Evolutionary conservation across 2,329 filamentous ascomycete genomes (phyloP), one percentile per base, ranked within the genome.

Genomic region (Fusarium luffae): DNA sequence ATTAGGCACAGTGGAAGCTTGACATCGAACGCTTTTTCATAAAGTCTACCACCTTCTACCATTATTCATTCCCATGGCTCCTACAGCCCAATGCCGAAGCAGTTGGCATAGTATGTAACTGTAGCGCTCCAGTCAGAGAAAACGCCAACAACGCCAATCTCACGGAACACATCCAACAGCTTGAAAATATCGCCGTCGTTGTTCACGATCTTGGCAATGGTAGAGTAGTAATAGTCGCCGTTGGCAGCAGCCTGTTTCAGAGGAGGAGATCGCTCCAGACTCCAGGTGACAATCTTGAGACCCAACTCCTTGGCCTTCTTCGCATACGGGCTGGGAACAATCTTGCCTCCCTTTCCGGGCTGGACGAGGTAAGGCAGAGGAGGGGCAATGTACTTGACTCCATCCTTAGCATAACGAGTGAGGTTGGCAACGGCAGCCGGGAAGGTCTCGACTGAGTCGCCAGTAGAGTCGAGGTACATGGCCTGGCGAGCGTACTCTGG

Each of bases 61-160:
- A 14, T 21, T 13, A 7, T 19, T 47, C 8, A 28, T 61, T n/a
- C 50, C 5, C 19, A 14, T 32, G 9, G 11, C 18, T 40, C 18
- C 32, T 32, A 70, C 5, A 69, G 23, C 32, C 66, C 66, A 11
- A 80, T 66, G 16, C 78, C 85, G 69, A 92, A 88, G 79, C 90
- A 93, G 73, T 91, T 93, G 68, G 90, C 90, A 78, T 91, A 93
- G 70, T 90, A 92, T 0, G 89, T 91, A 10, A 88, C 85, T 0
- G 90, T 91, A 13, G 88, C 87, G 18, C 86, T 86, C 91, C 90
- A 93, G 76, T 93, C 91, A 6, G 86, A 85, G 72, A 93, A 93
- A 66, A 93, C 84, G 7, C 84, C 89, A 30, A 81, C 78, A 16
- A 91, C 86, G 1, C 86, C 85, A 12, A 92, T 86, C 71, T 92